These are phyloP conservation scores for Candida morakotiae DNA, from an alignment of 805 yeast species.

Conservation along the genomic window DNA sequence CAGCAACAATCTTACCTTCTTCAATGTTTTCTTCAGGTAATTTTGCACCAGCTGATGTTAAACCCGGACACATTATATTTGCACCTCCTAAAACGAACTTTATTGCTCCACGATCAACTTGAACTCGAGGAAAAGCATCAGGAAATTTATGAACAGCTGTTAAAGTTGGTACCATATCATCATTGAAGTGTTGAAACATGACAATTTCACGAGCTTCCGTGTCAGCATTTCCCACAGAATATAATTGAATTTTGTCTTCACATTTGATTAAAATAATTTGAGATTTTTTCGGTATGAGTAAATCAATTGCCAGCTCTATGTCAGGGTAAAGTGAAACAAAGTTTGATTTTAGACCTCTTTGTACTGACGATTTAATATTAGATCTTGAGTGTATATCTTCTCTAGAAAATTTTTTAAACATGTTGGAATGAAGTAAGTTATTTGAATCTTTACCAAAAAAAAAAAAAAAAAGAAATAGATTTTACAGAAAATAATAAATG, in stretches of 20 bases:
- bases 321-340: conserved; percentile 69
- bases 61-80: conserved; percentile 94
- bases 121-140: conserved; percentile 75
- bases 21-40: conserved; percentile 71
- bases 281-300: conserved; percentile 82
- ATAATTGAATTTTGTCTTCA: conserved; percentile 82
- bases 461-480: neutral
- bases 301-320: conserved; percentile 76
- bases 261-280: conserved; percentile 79
- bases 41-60: conserved; percentile 79
- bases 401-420: conserved; percentile 66
- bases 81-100: conserved; percentile 95
- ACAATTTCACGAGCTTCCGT: conserved; percentile 46
- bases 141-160: conserved; percentile 80
- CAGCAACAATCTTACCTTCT: conserved; percentile 68
- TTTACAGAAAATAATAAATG: neutral
- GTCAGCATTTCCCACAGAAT: conserved; percentile 51
- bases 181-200: conserved; percentile 70
- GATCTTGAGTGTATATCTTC: conserved; percentile 90
- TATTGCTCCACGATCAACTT: conserved; percentile 94
- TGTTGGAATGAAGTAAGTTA: too few species aligned
- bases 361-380: conserved; percentile 91
- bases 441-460: too few species aligned
- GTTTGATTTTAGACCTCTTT: conserved; percentile 76
- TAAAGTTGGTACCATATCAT: conserved; percentile 73